Base-by-base conservation (phyloP, 83 land plant genomes). In the Larix sibirica region DNA sequence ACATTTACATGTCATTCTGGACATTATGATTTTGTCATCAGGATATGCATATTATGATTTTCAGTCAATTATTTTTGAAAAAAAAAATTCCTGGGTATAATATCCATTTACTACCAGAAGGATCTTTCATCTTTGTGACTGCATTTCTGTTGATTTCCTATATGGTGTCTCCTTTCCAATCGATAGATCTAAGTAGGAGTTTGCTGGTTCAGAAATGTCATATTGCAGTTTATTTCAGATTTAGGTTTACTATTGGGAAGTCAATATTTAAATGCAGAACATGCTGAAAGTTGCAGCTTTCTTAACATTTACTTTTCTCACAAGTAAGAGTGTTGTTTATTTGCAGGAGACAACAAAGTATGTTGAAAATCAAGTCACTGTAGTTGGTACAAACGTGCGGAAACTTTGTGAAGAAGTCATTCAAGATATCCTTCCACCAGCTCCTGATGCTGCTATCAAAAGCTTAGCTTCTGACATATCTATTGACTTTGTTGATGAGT, bases 331-430 rank as follows among this genome's bases (percentile, higher is more conserved):
- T 65, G 13, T 81, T 17, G 28, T 71, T 38, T 36, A 31, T 31
- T 79, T 77, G 73, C 78, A 84, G 85, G 83, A 84, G 33, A 80
- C 85, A 31, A 73, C 75, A 3, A 84, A 84, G 62, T 84, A 80
- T 80, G 83, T 84, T 12, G 85, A 84, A 84, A 84, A 80, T 67
- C 85, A 80, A 28, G 69, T 84, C 60, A 80, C 58, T 56, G 70
- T 54, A 24, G 85, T 80, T 24, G 85, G 85, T 10, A 58, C 73
- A 59, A 84, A 84, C 23, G 82, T 84, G 28, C 67, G 79, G 56
- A 84, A 84, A 62, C 60, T 84, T 67, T 84, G 85, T 80, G 76
- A 73, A 44, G 85, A 84, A 75, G 44, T 84, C 8, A 84, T 84
- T 21, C 85, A 80, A 20, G 85, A 84, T 26, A 68, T 84, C 40